Evolutionary conservation across 116 monocot species (phyloP).

Genomic region (Trichopus zeylanicus): DNA sequence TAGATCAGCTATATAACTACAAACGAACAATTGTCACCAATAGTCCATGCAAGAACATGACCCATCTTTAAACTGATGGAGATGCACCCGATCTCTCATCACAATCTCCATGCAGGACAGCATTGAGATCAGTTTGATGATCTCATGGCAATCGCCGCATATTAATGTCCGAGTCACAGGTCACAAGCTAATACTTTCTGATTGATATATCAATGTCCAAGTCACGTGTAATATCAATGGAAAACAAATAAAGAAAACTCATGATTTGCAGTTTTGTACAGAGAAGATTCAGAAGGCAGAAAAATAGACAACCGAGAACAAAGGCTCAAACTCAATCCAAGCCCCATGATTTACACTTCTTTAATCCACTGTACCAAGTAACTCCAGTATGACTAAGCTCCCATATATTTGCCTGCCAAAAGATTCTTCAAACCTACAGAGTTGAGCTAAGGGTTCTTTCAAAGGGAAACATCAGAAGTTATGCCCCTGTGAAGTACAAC

Average conservation of each 20-base stretch:
- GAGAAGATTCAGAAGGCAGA: too few relatives aligned
- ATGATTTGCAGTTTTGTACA: too few relatives aligned
- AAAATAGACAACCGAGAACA: too few relatives aligned
- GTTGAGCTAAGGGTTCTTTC: too few relatives aligned
- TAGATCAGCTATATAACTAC: too few relatives aligned
- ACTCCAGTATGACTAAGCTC: too few relatives aligned
- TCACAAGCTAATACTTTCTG: not conserved
- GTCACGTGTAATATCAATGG: not conserved
- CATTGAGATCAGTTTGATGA: constrained; percentile 36
- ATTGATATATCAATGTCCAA: not conserved
- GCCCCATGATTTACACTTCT: not conserved
- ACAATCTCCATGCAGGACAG: constrained; percentile 46
- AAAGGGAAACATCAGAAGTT: too few relatives aligned
- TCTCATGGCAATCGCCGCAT: constrained; percentile 50
- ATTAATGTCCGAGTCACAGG: too few relatives aligned
- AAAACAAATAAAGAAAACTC: too few relatives aligned
- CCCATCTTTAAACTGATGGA: constrained; percentile 60
- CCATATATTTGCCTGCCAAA: too few relatives aligned
- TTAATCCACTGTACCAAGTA: not conserved
- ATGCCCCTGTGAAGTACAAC: too few relatives aligned
- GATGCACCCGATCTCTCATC: constrained; percentile 46
- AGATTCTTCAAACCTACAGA: too few relatives aligned
- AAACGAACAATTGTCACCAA: constrained; percentile 52
- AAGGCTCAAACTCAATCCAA: not conserved
- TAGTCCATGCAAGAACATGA: constrained; percentile 56